phyloP scores from a whole-genome alignment of 768 basidiomycete genomes.

The Auricularia sp. region DNA sequence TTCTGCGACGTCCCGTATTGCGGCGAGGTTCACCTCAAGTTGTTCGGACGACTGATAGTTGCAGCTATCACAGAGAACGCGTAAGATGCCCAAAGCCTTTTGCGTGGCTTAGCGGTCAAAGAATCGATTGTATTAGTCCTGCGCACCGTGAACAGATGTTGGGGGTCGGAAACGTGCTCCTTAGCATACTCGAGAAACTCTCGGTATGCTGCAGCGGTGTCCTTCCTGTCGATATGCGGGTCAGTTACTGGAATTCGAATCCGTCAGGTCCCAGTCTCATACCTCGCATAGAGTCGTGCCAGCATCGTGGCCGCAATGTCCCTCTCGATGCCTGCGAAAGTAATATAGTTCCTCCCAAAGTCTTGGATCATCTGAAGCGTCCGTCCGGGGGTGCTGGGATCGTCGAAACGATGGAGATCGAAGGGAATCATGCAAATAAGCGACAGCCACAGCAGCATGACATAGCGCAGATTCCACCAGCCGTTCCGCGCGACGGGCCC shows the following conservation, averaged over 20 bases:
- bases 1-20: conserved; percentile 37
- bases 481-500: conserved; percentile 29
- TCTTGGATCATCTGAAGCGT: conserved; percentile 51
- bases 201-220: conserved; percentile 40
- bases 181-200: conserved; percentile 43
- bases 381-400: conserved; percentile 36
- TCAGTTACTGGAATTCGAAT: conserved; percentile 9
- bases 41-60: conserved; percentile 53
- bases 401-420: conserved; percentile 78
- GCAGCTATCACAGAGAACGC: conserved; percentile 58
- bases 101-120: conserved; percentile 18
- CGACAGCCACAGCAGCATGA: conserved; percentile 85
- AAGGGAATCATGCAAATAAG: conserved; percentile 93
- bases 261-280: conserved; percentile 16
- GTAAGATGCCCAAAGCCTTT: conserved; percentile 53
- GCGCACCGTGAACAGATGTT: conserved; percentile 44
- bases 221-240: conserved; percentile 37
- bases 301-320: conserved; percentile 77
- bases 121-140: neutral
- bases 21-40: conserved; percentile 32
- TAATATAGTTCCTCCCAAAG: conserved; percentile 48
- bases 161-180: conserved; percentile 27
- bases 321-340: conserved; percentile 70
- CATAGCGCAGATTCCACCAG: conserved; percentile 78
- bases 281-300: conserved; percentile 74